Base-by-base conservation (phyloP, 495 filamentous ascomycete species). In the Gamarada debralockiae region DNA sequence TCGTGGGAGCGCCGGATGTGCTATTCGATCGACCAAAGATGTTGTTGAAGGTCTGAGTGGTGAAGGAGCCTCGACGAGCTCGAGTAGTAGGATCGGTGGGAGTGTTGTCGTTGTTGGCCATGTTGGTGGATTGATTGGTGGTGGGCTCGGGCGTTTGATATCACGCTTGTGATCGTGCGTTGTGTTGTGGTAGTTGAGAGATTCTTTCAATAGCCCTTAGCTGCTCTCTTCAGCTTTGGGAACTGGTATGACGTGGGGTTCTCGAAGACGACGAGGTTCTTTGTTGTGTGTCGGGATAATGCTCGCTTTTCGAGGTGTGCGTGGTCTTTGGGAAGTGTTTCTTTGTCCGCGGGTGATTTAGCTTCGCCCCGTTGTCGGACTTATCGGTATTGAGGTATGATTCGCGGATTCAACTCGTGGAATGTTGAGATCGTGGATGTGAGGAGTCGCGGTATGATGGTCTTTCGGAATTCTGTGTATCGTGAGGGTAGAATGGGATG, bases 41-140 rank as follows among this genome's bases (percentile, higher is more conserved):
- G 60, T 70, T 77, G 52, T 68, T 73, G 60, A 84, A 70, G 48
- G 77, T 75, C 45, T 73, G 70, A 21, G 73, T 70, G 41, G 77
- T 78, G 59, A 82, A 60, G 22, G 79, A 82, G 54, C 74, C 68
- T 58, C 80, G 78, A 55, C 81, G 81, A 31, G 33, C 36, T 27
- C 52, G 55, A 14, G 23, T 14, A 20, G 52, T n/a, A 15, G 27
- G 38, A 53, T 58, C 56, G 56, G 64, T 52, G 53, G 62, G 61
- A 14, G 65, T 65, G 61, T 61, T 64, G 52, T 59, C 62, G 62
- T 65, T 69, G 60, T 70, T 64, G 39, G 61, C 64, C 72, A 74
- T 74, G 45, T 22, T 65, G 64, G 52, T n/a, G 37, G 58, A 23
- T 20, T 45, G 56, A 48, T 31, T 39, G 37, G 24, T 47, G n/a